phyloP scores from a whole-genome alignment of 2,329 filamentous ascomycete species.

The Ceratocystis alfenasii region DNA sequence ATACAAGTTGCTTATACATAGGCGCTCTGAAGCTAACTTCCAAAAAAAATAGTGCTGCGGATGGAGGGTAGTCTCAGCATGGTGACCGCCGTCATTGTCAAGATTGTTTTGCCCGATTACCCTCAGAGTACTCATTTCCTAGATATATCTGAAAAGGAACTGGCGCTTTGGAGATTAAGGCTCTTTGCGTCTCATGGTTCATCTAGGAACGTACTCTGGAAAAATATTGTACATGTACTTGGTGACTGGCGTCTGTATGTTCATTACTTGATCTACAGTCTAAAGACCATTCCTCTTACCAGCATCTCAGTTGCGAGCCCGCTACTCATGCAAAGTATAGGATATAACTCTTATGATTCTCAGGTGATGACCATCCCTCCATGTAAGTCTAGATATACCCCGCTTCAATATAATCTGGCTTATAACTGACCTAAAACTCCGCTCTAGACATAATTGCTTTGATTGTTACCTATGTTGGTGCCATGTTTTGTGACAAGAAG shows the following conservation, averaged over 20 bases:
- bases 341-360: constrained; percentile 40
- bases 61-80: constrained; percentile 55
- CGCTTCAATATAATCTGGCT: not conserved
- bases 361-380: constrained; percentile 57
- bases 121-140: constrained; percentile 50
- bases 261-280: constrained; percentile 45
- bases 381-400: constrained; percentile 32
- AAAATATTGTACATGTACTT: constrained; percentile 56
- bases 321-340: constrained; percentile 45
- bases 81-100: constrained; percentile 48
- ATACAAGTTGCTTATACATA: constrained; percentile 42
- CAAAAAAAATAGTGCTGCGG: constrained; percentile 36
- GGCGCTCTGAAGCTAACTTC: not conserved
- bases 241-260: constrained; percentile 58
- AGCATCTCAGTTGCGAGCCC: constrained; percentile 51
- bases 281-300: constrained; percentile 44
- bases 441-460: constrained; percentile 10
- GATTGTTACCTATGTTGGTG: constrained; percentile 29
- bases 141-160: constrained; percentile 42
- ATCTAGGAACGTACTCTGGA: constrained; percentile 51
- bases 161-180: constrained; percentile 37
- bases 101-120: constrained; percentile 56
- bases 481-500: constrained; percentile 52
- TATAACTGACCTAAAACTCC: not conserved
- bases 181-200: constrained; percentile 42